A percentile compares a stretch with the other conserved stretches of the same genome.
phyloP scores from a whole-genome alignment of 164 flowering plant genomes.

The Paratinospora sagittata region DNA sequence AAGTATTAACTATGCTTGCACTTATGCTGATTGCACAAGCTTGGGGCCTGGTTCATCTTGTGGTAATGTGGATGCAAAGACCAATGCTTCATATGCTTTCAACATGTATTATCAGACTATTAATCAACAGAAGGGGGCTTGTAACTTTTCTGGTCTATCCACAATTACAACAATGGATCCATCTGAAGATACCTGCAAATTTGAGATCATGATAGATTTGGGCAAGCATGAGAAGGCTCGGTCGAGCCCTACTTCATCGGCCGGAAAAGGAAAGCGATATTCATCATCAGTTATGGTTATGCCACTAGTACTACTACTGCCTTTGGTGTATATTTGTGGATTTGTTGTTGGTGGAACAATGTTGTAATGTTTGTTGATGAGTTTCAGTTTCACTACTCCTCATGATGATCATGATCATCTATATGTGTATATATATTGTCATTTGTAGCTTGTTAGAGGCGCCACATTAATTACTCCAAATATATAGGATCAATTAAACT shows the following conservation, averaged over 20 bases:
- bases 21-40: conserved; percentile 75
- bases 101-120: conserved; percentile 69
- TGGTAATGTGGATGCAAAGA: conserved; percentile 39
- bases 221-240: conserved; percentile 29
- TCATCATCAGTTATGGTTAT: background rate
- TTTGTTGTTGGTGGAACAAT: too few species aligned
- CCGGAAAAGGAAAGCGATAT: background rate
- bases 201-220: conserved; percentile 60
- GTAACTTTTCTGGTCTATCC: conserved; percentile 44
- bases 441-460: too few species aligned
- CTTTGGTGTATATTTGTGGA: background rate
- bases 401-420: too few species aligned
- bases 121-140: conserved; percentile 56
- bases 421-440: too few species aligned
- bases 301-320: background rate
- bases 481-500: too few species aligned
- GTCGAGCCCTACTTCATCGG: background rate
- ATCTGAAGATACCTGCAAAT: conserved; percentile 43
- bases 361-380: background rate
- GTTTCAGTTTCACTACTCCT: too few species aligned
- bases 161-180: conserved; percentile 50
- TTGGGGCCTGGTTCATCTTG: conserved; percentile 75
- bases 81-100: conserved; percentile 84
- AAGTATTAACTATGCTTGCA: conserved; percentile 56
- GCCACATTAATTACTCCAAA: too few species aligned